Evolutionary conservation across 345 rosid species (phyloP), one percentile per base, ranked within the genome.

Genomic region (Clausena lansium): DNA sequence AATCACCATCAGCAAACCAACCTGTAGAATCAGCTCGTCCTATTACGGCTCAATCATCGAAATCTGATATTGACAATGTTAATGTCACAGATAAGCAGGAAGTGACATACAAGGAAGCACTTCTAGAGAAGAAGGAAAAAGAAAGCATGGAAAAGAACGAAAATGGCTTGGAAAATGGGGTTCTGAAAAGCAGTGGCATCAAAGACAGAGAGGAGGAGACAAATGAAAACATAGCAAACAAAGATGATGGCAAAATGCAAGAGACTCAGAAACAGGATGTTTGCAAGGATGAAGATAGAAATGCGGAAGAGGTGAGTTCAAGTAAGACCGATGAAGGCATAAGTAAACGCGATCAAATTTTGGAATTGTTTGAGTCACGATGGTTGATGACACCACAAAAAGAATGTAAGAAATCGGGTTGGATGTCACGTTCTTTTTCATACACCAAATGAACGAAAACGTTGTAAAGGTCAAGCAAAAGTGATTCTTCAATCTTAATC

Each of bases 321-420:
- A 32, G 25, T 33, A 67, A 45, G 17, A 71, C 69, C 36, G 75
- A 36, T 20, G 72, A 69, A 25, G 64, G 63, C 35, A 57, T 41
- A 35, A 41, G 58, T 2, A 78, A 62, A 2, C 76, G 78, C 3
- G 89, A 87, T 81, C 82, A 85, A 1, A 83, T 89, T 33, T 59
- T 91, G 76, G 92, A 86, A 22, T 74, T 87, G 24, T 91, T 91
- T 35, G 91, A 90, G 70, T 85, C 78, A 0, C 88, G 87, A 8
- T 88, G 93, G 94, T 83, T 82, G 5, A 86, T 75, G 81, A 88
- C 60, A 14, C 81, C 89, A 0, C 45, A 65, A 59, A 86, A 76
- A 47, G 66, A 25, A 36, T 22, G n/a, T 57, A 84, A 65, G 57
- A 52, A 52, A 28, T 70, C 38, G 36, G 82, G 76, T 50, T 81